Evolutionary conservation across 106 monocot genomes (phyloP).

Genomic region (Cymbidium sinense): DNA sequence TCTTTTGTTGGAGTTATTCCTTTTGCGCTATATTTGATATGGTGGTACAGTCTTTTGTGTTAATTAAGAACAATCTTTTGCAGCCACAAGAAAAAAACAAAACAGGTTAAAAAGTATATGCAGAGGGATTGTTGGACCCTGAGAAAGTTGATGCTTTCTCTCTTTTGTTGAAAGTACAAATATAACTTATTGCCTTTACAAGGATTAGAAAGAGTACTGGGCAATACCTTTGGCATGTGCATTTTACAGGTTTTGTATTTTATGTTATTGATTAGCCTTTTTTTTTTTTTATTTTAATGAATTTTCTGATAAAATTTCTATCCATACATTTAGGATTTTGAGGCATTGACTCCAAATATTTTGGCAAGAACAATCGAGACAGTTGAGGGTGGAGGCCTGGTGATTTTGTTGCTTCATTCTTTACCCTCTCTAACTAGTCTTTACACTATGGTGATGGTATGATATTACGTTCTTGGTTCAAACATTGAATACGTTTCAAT

Average conservation of each 20-base stretch:
- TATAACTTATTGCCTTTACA: constrained; percentile 84
- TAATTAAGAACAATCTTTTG: constrained; percentile 6
- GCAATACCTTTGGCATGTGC: constrained; percentile 98
- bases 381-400: constrained; percentile 95
- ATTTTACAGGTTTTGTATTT: constrained; percentile 68
- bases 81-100: constrained; percentile 90
- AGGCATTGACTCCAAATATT: constrained; percentile 93
- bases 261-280: background rate
- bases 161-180: constrained; percentile 82
- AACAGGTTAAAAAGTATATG: constrained; percentile 76
- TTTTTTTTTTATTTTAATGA: background rate
- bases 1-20: background rate
- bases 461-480: constrained; percentile 9
- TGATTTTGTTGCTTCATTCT: constrained; percentile 79
- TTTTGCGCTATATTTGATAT: background rate
- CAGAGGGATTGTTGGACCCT: constrained; percentile 67
- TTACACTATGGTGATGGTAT: constrained; percentile 98
- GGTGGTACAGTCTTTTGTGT: background rate
- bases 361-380: constrained; percentile 98
- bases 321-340: constrained; percentile 67
- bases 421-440: constrained; percentile 79
- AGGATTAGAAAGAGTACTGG: constrained; percentile 86
- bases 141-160: constrained; percentile 75
- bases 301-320: constrained; percentile 2
- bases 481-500: background rate